Evolutionary conservation across 1,284 basidiomycete genomes (phyloP).

Genomic region (Cutaneotrichosporon daszewskae): DNA sequence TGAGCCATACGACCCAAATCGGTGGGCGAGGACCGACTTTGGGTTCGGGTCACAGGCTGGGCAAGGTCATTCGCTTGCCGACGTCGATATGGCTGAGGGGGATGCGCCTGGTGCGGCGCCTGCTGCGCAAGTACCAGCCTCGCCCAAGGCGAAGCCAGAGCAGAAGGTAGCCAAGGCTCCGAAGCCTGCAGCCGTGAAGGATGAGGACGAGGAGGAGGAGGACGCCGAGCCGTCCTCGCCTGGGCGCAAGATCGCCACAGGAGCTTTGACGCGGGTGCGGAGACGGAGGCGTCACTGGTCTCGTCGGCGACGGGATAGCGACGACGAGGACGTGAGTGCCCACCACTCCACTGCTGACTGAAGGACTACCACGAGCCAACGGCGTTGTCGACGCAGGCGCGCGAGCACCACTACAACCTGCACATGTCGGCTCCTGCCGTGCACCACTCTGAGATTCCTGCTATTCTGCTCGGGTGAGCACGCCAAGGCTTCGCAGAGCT

Average conservation of each 20-base stretch:
- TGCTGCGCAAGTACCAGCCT: not conserved
- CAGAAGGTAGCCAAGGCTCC: not conserved
- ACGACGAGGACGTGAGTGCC: slow-evolving; percentile 19
- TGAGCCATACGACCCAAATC: slow-evolving; percentile 32
- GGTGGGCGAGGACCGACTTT: slow-evolving; percentile 30
- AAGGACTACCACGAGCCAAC: not conserved
- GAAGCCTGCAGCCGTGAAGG: not conserved
- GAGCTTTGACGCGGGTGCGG: slow-evolving; percentile 65
- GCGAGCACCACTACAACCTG: slow-evolving; percentile 37
- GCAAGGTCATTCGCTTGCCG: slow-evolving; percentile 13
- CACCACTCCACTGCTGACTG: not conserved
- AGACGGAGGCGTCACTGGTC: slow-evolving; percentile 56
- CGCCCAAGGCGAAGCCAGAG: slow-evolving; percentile 3
- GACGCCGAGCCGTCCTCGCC: slow-evolving; percentile 6
- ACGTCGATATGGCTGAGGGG: slow-evolving; percentile 27
- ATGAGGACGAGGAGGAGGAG: slow-evolving; percentile 10
- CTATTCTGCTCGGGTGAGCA: slow-evolving; percentile 66
- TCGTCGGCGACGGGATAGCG: slow-evolving; percentile 32
- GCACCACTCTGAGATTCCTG: slow-evolving; percentile 46
- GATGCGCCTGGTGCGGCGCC: not conserved
- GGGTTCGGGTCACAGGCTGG: slow-evolving; percentile 11
- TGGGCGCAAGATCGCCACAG: slow-evolving; percentile 51
- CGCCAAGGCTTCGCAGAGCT: slow-evolving; percentile 8
- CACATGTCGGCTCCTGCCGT: slow-evolving; percentile 36
- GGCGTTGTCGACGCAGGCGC: slow-evolving; percentile 2